Evolutionary conservation across 1,284 basidiomycete species (phyloP), one percentile per base, ranked within the genome.

Genomic region (Cutaneotrichosporon sp.): DNA sequence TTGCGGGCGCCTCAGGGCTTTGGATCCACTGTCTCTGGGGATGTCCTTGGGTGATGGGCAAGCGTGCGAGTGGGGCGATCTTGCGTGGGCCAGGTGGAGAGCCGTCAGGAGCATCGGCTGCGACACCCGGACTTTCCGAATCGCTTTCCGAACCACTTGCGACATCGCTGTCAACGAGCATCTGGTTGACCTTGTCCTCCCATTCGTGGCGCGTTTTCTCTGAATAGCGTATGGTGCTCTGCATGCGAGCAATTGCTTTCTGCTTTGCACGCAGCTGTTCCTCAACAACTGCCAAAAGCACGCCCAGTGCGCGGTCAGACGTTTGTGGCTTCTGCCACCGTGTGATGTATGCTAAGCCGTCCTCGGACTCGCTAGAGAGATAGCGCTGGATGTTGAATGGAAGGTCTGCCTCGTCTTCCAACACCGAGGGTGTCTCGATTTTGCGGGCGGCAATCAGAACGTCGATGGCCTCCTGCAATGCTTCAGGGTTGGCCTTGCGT

Each of bases 201-300:
- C 94, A 98, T 74, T 98, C 96, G 64, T 88, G 86, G 73, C 96
- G 85, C 22, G 97, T 89, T 76, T 96, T 96, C 77, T 98, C 96
- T 34, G 91, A 87, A 74, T 98, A 98, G 56, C 90, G 81, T 62
- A 99, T 96, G 21, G 92, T 97, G 71, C 97, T 97, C 76, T 96
- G 89, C 85, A 98, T 87, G 39, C 96, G 86, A 55, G 92, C 90
- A 44, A 97, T 88, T 58, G 87, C 91, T 74, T 93, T 93, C 58
- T 93, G 83, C 80, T 99, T 99, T 73, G 88, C 84, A 35, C 88
- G 81, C 80, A 96, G 88, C 35, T 94, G 82, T 35, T 86, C 83
- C 63, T 93, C 90, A 8, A 86, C 86, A 67, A 98, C 93, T 55
- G 85, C 82, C 50, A 88, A 81, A 30, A 99, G 81, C 62, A 88